Conservation (phyloP, 306 rosid species). For the Neltuma alba region DNA sequence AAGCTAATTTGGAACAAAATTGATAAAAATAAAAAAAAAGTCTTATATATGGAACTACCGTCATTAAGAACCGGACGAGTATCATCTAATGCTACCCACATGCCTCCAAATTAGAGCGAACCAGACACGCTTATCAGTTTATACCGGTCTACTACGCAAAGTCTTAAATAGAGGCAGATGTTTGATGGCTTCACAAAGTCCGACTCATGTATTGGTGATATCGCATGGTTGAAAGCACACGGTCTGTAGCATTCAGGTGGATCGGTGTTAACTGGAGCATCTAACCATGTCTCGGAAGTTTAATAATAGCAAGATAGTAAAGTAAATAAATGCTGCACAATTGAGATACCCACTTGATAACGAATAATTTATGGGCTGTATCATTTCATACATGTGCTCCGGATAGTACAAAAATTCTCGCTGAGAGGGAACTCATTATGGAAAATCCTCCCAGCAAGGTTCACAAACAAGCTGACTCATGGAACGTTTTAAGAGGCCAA, state of each 20-base stretch:
- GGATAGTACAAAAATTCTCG: constrained; percentile 27
- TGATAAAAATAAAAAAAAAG: too few species aligned
- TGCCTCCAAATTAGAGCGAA: background rate
- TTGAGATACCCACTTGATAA: background rate
- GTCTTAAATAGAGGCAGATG: background rate
- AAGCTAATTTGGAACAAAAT: too few species aligned
- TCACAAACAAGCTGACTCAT: background rate
- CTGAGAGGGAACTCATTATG: constrained; percentile 9
- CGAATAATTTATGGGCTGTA: constrained; percentile 7
- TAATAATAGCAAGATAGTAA: background rate
- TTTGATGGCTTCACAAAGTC: too few species aligned
- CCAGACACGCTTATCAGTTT: background rate
- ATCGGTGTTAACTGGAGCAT: background rate
- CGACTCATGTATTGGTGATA: too few species aligned
- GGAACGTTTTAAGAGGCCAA: background rate
- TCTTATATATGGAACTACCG: too few species aligned
- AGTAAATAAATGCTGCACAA: background rate
- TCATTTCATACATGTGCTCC: constrained; percentile 14
- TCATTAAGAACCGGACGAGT: too few species aligned
- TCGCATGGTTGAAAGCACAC: background rate
- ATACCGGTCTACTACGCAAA: background rate
- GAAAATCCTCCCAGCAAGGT: constrained; percentile 14
- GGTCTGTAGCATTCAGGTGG: background rate
- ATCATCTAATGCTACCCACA: too few species aligned
- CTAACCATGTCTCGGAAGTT: background rate